Conservation (phyloP, 2,329 filamentous ascomycete species). For the Talaromyces piceae region DNA sequence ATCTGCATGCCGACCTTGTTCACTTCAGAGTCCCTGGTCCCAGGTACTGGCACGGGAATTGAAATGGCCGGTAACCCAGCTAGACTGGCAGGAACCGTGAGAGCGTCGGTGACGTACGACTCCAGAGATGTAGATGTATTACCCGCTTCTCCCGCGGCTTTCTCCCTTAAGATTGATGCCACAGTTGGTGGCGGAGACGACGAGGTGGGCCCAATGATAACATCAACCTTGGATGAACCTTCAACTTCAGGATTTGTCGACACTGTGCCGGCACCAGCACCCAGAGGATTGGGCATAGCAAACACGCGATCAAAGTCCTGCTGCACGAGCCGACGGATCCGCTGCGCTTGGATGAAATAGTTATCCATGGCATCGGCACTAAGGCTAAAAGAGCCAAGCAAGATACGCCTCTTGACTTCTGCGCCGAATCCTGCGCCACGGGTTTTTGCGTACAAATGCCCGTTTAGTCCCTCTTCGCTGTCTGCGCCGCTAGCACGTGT, state of each 20-base stretch:
- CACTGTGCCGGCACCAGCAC: conserved; percentile 4
- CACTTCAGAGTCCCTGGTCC: conserved; percentile 4
- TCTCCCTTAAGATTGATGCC: conserved; percentile 41
- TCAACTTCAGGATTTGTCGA: conserved; percentile 2
- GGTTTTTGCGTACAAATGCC: conserved; percentile 64
- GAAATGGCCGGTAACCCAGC: conserved; percentile 86
- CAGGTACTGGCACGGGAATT: conserved; percentile 54
- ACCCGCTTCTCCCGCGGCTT: not conserved
- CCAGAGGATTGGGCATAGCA: conserved; percentile 58
- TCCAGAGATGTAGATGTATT: conserved; percentile 51
- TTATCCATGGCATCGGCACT: conserved; percentile 90
- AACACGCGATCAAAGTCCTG: conserved; percentile 81
- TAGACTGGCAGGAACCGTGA: conserved; percentile 89
- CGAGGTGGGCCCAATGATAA: conserved; percentile 80
- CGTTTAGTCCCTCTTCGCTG: conserved; percentile 44
- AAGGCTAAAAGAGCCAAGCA: conserved; percentile 83
- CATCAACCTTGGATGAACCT: conserved; percentile 54
- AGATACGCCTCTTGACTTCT: conserved; percentile 78
- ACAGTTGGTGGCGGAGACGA: conserved; percentile 66
- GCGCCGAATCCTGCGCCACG: conserved; percentile 68
- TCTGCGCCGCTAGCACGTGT: conserved; percentile 45
- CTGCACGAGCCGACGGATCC: conserved; percentile 74
- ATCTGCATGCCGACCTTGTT: conserved; percentile 37
- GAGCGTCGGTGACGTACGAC: conserved; percentile 85
- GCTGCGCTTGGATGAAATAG: conserved; percentile 92